phyloP scores from a whole-genome alignment of 768 basidiomycete species.

The Terana coerulea region DNA sequence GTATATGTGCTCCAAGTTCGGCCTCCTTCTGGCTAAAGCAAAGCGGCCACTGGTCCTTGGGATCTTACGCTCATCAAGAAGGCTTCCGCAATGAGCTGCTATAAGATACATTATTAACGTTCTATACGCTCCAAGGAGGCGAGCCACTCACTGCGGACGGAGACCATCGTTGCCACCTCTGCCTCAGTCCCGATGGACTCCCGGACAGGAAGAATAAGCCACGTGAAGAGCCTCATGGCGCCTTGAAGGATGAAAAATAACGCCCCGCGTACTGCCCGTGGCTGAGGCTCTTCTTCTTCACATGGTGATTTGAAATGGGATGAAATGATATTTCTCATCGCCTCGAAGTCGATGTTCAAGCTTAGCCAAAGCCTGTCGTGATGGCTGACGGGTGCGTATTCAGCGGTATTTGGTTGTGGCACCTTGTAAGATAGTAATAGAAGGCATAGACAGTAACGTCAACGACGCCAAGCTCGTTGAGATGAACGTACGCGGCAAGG shows the following conservation, averaged over 20 bases:
- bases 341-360: not conserved
- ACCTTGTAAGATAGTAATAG: no score
- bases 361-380: not conserved
- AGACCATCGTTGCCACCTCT: not conserved
- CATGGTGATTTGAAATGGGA: not conserved
- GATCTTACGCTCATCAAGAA: not conserved
- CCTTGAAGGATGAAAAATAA: not conserved
- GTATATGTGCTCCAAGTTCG: no score
- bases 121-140: not conserved
- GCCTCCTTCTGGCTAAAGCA: not conserved
- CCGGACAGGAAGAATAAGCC: not conserved
- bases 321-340: not conserved
- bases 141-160: not conserved
- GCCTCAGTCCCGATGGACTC: not conserved
- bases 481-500: no score
- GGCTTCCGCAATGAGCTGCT: not conserved
- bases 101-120: not conserved
- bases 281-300: not conserved
- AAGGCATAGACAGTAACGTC: no score
- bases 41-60: conserved; percentile 30
- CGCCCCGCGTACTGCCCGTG: not conserved
- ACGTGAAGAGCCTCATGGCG: not conserved
- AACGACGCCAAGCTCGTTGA: no score
- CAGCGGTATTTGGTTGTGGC: no score
- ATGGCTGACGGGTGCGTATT: no score